Conservation (phyloP, 148 eudicot genomes). For the Chenopodium berlandieri region DNA sequence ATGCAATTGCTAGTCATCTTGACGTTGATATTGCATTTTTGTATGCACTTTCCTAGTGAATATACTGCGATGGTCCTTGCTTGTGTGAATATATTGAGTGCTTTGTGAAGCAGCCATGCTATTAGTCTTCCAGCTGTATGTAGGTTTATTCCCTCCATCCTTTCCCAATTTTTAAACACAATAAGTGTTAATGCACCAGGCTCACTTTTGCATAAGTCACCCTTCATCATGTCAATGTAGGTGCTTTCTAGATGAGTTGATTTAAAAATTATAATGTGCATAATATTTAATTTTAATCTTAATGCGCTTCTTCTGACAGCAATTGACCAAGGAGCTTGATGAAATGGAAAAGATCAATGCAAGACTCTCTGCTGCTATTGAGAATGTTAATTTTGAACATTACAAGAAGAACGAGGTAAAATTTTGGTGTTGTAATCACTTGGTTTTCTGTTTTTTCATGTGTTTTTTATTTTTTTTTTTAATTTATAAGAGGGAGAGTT, state of each 20-base stretch:
- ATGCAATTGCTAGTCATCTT: not conserved
- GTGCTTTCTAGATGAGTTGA: too few species aligned
- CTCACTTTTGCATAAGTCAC: too few species aligned
- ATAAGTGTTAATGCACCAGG: not conserved
- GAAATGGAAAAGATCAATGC: slow-evolving; percentile 85
- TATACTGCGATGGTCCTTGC: slow-evolving; percentile 5
- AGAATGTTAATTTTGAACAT: slow-evolving; percentile 86
- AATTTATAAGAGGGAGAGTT: not conserved
- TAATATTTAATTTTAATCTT: not conserved
- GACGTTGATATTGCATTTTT: not conserved
- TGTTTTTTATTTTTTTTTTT: not conserved
- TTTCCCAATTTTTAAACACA: too few species aligned
- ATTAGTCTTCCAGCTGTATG: not conserved
- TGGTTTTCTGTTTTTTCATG: not conserved
- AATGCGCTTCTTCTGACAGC: slow-evolving; percentile 17
- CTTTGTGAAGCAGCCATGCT: not conserved
- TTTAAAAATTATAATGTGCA: not conserved
- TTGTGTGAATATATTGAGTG: not conserved
- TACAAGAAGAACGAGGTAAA: slow-evolving; percentile 85
- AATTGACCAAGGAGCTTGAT: slow-evolving; percentile 73
- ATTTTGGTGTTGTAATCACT: not conserved
- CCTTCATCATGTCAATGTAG: too few species aligned
- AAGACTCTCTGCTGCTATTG: slow-evolving; percentile 83
- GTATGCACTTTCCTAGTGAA: not conserved
- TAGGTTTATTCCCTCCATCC: too few species aligned